Percentiles rank a stretch among this genome's conserved stretches.
Conservation (phyloP, 1,284 basidiomycete species). For the Pholiota adiposa region DNA sequence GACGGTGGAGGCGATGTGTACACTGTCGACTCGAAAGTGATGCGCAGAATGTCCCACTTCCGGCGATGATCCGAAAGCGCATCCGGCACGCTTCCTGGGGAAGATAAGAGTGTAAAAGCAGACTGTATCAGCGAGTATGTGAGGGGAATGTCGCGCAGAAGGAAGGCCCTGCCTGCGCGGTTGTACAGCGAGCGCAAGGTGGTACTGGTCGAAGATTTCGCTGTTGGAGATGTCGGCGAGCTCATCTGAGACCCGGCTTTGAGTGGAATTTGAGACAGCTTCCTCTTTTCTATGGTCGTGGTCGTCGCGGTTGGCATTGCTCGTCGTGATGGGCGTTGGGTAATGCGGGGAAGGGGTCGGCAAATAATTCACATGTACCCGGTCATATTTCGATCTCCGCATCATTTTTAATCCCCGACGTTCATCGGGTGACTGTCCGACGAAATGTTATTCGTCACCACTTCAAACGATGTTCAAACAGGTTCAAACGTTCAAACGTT, state of each 20-base stretch:
- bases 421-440: neutral
- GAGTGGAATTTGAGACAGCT: conserved; percentile 30
- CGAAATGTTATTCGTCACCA: neutral
- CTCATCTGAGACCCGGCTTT: conserved; percentile 26
- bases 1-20: conserved; percentile 58
- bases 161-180: conserved; percentile 75
- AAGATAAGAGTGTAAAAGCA: conserved; percentile 65
- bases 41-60: conserved; percentile 84
- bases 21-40: conserved; percentile 78
- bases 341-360: neutral
- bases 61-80: conserved; percentile 57
- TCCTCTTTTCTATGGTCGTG: conserved; percentile 34
- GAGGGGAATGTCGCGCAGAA: conserved; percentile 67
- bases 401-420: neutral
- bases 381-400: neutral
- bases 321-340: neutral
- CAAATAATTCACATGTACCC: conserved; percentile 6
- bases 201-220: conserved; percentile 41
- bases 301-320: conserved; percentile 49
- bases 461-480: too few species aligned
- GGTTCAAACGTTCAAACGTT: too few species aligned
- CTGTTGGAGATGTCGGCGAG: conserved; percentile 19
- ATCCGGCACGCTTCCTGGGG: conserved; percentile 50
- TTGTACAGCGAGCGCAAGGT: conserved; percentile 72
- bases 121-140: conserved; percentile 67